Evolutionary conservation across 768 basidiomycete species (phyloP), one percentile per base, ranked within the genome.

Genomic region (Trametes maxima): DNA sequence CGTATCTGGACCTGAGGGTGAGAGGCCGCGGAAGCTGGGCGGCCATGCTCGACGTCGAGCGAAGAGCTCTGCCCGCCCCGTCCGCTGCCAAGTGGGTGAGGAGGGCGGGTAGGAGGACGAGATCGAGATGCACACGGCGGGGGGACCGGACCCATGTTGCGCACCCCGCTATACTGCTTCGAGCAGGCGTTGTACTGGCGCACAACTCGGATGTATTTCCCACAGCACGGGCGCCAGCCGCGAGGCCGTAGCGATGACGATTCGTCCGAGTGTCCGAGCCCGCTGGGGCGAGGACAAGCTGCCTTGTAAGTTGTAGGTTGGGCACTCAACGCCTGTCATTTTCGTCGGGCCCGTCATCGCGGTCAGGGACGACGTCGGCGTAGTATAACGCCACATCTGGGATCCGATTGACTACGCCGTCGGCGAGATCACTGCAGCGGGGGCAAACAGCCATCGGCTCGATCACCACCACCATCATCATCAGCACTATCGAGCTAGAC

Each of bases 341-440:
- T 14, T 22, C 17, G 48, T 56, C 48, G 49, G 48, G 37, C 42
- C 54, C 48, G 48, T 12, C 36, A 17, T 17, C 35, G 43, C 28
- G 60, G 40, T 36, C 57, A 58, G 57, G 56, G 57, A 45, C 57
- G 19, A 28, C 48, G 48, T 28, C 42, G 40, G 25, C 57, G 57
- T 50, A 60, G 60, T 45, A 55, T 62, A 62, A 62, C 60, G 60
- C 60, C 60, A 62, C 60, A 62, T 62, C 60, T 62, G 43, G 60
- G 60, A 62, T 62, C 60, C 54, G 54, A 56, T 56, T 54, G 52
- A 48, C 54, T 49, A 54, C 52, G 42, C 44, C 44, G 50, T n/a
- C 46, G 59, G 51, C 52, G 21, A 42, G 37, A 62, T 62, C 54
- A 56, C 19, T 22, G 25, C 54, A n/a, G 44, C 60, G 60, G 60